Evolutionary conservation across 305 asterid species (phyloP).

Genomic region (Solanum hybrid): DNA sequence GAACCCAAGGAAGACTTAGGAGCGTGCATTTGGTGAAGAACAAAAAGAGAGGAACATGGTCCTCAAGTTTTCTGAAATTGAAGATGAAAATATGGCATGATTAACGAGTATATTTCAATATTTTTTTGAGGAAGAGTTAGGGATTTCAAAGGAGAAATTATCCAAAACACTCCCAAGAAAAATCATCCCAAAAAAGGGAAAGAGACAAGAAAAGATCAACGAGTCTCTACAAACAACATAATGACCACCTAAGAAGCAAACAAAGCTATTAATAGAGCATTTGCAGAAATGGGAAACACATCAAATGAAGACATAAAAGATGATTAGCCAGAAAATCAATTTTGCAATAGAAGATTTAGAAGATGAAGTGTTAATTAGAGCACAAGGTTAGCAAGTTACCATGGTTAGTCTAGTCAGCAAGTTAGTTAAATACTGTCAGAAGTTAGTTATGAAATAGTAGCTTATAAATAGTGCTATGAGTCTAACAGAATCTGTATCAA

Average conservation of each 20-base stretch:
- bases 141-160: background rate
- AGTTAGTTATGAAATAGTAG: too few relatives aligned
- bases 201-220: background rate
- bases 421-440: too few relatives aligned
- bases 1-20: background rate
- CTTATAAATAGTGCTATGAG: too few relatives aligned
- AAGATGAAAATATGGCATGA: background rate
- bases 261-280: background rate
- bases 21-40: too few relatives aligned
- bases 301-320: background rate
- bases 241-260: background rate
- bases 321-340: background rate
- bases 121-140: too few relatives aligned
- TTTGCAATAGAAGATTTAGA: background rate
- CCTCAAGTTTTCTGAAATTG: background rate
- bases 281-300: background rate
- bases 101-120: too few relatives aligned
- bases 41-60: background rate
- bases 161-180: too few relatives aligned
- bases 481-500: too few relatives aligned
- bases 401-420: too few relatives aligned
- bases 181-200: background rate
- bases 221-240: background rate
- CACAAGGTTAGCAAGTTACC: too few relatives aligned
- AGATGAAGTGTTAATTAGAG: too few relatives aligned